Evolutionary conservation across 2,329 filamentous ascomycete species (phyloP).

Genomic region (Chaetoscypha palmicola): DNA sequence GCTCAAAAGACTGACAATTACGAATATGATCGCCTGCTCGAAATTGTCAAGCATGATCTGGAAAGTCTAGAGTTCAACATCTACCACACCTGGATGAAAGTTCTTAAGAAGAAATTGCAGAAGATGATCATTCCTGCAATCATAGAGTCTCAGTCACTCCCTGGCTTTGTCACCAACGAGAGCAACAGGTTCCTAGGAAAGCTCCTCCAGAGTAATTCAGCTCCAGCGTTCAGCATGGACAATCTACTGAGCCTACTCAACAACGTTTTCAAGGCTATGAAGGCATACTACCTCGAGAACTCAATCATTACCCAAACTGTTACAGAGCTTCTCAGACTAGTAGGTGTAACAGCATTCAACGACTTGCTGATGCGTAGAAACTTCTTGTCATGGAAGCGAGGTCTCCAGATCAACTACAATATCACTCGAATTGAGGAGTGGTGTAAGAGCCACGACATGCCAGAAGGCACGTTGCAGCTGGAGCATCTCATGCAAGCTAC

Average conservation of each 20-base stretch:
- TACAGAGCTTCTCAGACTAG: constrained; percentile 84
- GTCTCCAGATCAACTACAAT: constrained; percentile 99
- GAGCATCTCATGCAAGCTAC: constrained; percentile 99
- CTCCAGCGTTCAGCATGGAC: constrained; percentile 98
- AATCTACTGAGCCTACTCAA: constrained; percentile 93
- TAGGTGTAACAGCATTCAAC: constrained; percentile 97
- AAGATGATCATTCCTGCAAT: constrained; percentile 99
- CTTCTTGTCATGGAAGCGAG: constrained; percentile 98
- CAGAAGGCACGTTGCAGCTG: constrained; percentile 90
- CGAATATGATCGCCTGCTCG: constrained; percentile 92
- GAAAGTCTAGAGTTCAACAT: constrained; percentile 99
- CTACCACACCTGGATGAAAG: constrained; percentile 99
- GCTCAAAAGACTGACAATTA: constrained; percentile 99
- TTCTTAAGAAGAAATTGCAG: constrained; percentile 96
- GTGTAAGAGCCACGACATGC: constrained; percentile 99
- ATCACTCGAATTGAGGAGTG: constrained; percentile 99
- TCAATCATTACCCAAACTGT: constrained; percentile 93
- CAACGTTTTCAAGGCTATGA: constrained; percentile 98
- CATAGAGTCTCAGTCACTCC: constrained; percentile 96
- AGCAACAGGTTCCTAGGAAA: constrained; percentile 98
- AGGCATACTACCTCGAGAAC: constrained; percentile 95
- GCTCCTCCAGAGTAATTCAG: constrained; percentile 80
- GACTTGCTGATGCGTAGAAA: constrained; percentile 96
- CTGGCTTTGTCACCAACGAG: constrained; percentile 97
- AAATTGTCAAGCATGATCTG: constrained; percentile 98